phyloP scores from a whole-genome alignment of 2,329 filamentous ascomycete species.

The Fusarium drepaniforme region DNA sequence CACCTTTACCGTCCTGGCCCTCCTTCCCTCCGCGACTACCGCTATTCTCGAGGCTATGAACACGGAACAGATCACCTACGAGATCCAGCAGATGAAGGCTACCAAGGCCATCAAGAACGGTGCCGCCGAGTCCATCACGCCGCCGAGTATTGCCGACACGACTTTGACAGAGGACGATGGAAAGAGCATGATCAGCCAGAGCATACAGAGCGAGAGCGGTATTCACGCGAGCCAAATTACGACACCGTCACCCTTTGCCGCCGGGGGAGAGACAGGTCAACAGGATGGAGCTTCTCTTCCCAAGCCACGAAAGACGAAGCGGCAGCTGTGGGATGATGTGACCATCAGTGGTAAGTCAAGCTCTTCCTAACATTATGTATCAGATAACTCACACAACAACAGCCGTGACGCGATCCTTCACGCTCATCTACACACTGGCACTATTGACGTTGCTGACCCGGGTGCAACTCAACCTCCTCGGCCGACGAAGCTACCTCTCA shows the following conservation, averaged over 20 bases:
- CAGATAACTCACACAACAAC: conserved; percentile 25
- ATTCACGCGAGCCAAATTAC: conserved; percentile 84
- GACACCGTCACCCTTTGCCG: conserved; percentile 64
- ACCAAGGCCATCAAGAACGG: conserved; percentile 72
- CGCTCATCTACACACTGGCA: conserved; percentile 89
- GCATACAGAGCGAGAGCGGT: conserved; percentile 84
- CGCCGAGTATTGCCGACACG: conserved; percentile 73
- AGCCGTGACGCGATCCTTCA: conserved; percentile 93
- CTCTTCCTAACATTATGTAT: neutral
- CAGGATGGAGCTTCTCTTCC: conserved; percentile 54
- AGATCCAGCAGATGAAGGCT: conserved; percentile 92
- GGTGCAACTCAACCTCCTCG: conserved; percentile 96
- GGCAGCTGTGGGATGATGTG: conserved; percentile 96
- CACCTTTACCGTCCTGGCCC: conserved; percentile 96
- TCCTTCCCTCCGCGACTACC: conserved; percentile 90
- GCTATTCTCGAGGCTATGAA: conserved; percentile 90
- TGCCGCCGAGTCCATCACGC: conserved; percentile 65
- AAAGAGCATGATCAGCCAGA: conserved; percentile 78
- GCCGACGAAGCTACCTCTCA: conserved; percentile 93
- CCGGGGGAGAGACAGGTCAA: conserved; percentile 48
- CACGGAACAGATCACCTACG: conserved; percentile 91
- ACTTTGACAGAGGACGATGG: conserved; percentile 87
- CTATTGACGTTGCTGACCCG: conserved; percentile 92
- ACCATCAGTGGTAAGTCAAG: conserved; percentile 86
- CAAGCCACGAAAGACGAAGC: conserved; percentile 81